These are phyloP conservation scores for Cyathus striatus DNA, from an alignment of 768 basidiomycete genomes.

Conservation along the genomic window DNA sequence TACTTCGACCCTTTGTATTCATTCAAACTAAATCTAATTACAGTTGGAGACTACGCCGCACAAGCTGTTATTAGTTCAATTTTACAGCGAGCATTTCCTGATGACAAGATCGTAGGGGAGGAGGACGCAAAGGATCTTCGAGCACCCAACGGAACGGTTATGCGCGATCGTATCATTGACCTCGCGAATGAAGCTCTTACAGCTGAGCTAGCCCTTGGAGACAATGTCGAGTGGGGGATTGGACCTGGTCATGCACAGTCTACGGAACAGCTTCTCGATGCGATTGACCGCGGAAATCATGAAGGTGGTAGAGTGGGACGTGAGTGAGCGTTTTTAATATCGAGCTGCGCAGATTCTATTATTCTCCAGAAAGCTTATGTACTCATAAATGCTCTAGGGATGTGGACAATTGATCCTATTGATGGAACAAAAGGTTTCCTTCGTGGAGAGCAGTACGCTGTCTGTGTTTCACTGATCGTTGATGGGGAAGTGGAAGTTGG, in stretches of 20 bases:
- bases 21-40: background rate
- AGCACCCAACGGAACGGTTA: constrained; percentile 28
- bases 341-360: background rate
- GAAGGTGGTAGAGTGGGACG: constrained; percentile 70
- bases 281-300: constrained; percentile 81
- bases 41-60: constrained; percentile 91
- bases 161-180: constrained; percentile 65
- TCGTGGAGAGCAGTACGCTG: constrained; percentile 88
- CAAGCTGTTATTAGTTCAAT: constrained; percentile 89
- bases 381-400: constrained; percentile 35
- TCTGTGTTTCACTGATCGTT: constrained; percentile 82
- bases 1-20: background rate
- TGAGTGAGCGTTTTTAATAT: constrained; percentile 31
- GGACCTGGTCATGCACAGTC: constrained; percentile 53
- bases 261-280: constrained; percentile 62
- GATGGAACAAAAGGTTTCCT: constrained; percentile 95
- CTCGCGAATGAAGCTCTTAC: constrained; percentile 81
- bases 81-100: constrained; percentile 71
- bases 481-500: constrained; percentile 77
- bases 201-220: constrained; percentile 47
- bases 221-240: constrained; percentile 67
- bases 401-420: constrained; percentile 88
- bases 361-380: background rate
- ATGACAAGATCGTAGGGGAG: constrained; percentile 89
- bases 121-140: constrained; percentile 86